Base-by-base conservation (phyloP, 495 filamentous ascomycete genomes). In the Xylaria grammica region DNA sequence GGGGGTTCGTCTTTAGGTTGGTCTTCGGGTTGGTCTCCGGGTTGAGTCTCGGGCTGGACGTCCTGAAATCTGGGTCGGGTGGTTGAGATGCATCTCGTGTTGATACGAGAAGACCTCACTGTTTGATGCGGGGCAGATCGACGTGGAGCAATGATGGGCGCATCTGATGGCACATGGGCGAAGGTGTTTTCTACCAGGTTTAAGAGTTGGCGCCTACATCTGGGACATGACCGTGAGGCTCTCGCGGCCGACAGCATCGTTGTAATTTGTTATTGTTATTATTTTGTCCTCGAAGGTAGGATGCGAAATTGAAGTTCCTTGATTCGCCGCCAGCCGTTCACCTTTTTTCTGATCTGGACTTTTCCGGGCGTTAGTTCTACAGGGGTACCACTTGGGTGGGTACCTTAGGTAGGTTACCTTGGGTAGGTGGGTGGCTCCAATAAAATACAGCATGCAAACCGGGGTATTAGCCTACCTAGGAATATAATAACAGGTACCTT, bases 201-300 rank as follows among this genome's bases (percentile, higher is more conserved):
- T 27, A 82, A 69, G 27, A 85, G 63, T 36, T 79, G 81, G 30
- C 77, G 69, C 63, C 82, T 79, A 66, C 83, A 86, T 60, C 77
- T 75, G 58, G 80, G 78, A 65, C 83, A 85, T 34, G 82, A 68
- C 24, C 77, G 74, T 40, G 76, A 77, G 49, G 74, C 60, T 64
- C 77, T 81, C n/a, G 77, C 66, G 15, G 79, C 79, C 52, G 79
- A 79, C 49, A 85, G 65, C 82, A 84, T 85, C 20, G 46, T 24
- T 22, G 26, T 19, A 24, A 13, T 29, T 15, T 19, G 22, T 17
- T 1, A 4, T 9, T 17, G 49, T 9, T 20, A n/a, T 15, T 27
- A 22, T 22, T 40, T 36, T 9, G 44, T 6, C 11, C 11, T 11
- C 5, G 17, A 10, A 52, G 17, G 15, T 13, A 40, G 17, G 30